These are phyloP conservation scores for Xylariaceae sp. DNA, from an alignment of 2,329 filamentous ascomycete species.

Conservation along the genomic window DNA sequence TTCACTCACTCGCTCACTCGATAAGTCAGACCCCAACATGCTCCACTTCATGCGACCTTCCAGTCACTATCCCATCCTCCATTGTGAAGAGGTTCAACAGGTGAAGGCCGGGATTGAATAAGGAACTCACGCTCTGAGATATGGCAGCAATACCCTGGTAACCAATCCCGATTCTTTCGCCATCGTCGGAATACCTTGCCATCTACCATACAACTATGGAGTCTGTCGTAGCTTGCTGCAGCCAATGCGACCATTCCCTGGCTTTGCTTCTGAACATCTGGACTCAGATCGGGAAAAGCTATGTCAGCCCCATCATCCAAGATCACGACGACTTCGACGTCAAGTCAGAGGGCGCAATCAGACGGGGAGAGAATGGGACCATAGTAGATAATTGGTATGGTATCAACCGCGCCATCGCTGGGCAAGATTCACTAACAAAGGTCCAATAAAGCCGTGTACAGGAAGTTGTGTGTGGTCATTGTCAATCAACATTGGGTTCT, in stretches of 20 bases:
- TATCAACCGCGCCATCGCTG: neutral
- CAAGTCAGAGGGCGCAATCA: constrained; percentile 21
- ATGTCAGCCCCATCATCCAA: constrained; percentile 35
- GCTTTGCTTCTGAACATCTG: constrained; percentile 35
- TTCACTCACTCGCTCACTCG: too few species aligned
- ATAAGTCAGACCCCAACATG: neutral
- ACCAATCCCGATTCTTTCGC: neutral
- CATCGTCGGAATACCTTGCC: neutral
- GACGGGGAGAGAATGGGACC: constrained; percentile 33
- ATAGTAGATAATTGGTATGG: constrained; percentile 36
- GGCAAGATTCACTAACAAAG: neutral
- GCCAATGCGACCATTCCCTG: constrained; percentile 33
- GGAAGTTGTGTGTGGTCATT: constrained; percentile 34
- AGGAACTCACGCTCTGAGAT: neutral
- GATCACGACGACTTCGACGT: constrained; percentile 24
- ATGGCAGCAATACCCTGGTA: neutral
- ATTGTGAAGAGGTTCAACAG: neutral
- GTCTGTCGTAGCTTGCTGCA: constrained; percentile 29
- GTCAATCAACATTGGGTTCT: constrained; percentile 32
- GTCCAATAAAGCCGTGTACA: constrained; percentile 32
- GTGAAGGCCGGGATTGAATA: neutral
- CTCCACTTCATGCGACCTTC: neutral
- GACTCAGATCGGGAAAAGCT: constrained; percentile 38
- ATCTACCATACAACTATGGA: constrained; percentile 30
- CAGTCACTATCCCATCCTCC: neutral